phyloP scores from a whole-genome alignment of 352 stramenopile genomes.

The Blastocystis sp. region DNA sequence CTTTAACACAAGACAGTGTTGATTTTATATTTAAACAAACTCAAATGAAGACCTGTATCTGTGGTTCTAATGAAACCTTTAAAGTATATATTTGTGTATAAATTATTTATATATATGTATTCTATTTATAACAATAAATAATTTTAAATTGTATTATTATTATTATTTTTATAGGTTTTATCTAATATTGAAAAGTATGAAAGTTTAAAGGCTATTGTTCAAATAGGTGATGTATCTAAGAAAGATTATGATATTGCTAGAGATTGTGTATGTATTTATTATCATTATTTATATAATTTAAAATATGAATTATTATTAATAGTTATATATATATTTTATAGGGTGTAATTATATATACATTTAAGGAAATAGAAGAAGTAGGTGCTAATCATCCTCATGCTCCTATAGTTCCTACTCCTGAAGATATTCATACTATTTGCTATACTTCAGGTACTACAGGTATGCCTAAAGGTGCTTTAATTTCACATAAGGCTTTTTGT shows the following conservation, averaged over 20 bases:
- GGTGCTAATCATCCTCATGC: constrained; percentile 39
- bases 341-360: too few relatives aligned
- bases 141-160: too few relatives aligned
- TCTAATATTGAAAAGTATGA: too few relatives aligned
- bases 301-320: constrained; percentile 43
- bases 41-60: constrained; percentile 51
- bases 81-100: not conserved
- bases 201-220: constrained; percentile 25
- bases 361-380: constrained; percentile 30
- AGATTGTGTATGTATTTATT: not conserved
- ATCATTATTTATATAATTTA: constrained; percentile 41
- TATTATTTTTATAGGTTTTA: too few relatives aligned
- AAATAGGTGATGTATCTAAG: constrained; percentile 15
- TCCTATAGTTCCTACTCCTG: constrained; percentile 45
- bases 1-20: constrained; percentile 55
- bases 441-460: constrained; percentile 84
- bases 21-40: constrained; percentile 63
- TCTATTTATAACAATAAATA: too few relatives aligned
- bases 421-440: constrained; percentile 71
- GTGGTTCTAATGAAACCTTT: constrained; percentile 19
- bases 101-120: too few relatives aligned
- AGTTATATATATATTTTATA: too few relatives aligned
- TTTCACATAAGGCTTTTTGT: constrained; percentile 66
- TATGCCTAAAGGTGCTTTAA: constrained; percentile 77
- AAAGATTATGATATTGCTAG: constrained; percentile 17